Conservation (phyloP, 1,284 basidiomycete species). For the Naganishia albida region DNA sequence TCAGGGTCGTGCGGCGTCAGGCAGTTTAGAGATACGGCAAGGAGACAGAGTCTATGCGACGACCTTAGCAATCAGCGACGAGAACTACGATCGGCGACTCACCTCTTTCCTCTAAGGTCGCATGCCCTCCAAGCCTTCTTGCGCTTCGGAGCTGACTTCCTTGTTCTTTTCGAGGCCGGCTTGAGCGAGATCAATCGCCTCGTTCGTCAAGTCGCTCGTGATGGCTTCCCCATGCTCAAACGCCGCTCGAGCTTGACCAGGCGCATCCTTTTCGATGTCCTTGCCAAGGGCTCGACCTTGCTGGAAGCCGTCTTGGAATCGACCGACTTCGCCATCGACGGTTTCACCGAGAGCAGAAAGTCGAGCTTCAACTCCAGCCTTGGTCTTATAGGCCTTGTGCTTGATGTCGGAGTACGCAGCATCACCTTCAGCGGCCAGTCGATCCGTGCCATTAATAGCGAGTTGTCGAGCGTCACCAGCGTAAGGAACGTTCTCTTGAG, state of each 20-base stretch:
- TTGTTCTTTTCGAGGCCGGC: slow-evolving; percentile 17
- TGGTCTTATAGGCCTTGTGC: slow-evolving; percentile 16
- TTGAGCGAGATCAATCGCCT: slow-evolving; percentile 20
- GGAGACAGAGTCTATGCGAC: no score
- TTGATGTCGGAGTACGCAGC: slow-evolving; percentile 19
- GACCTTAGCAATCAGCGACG: no score
- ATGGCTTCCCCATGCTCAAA: slow-evolving; percentile 10
- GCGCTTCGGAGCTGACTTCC: slow-evolving; percentile 14
- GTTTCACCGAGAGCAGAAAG: slow-evolving; percentile 6
- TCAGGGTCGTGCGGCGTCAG: no score
- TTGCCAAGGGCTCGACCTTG: slow-evolving; percentile 12
- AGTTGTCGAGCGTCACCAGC: slow-evolving; percentile 6
- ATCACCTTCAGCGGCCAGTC: slow-evolving; percentile 2
- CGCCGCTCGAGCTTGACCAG: slow-evolving; percentile 21
- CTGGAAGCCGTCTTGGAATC: slow-evolving; percentile 22
- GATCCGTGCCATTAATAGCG: slow-evolving; percentile 4
- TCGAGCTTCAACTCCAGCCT: slow-evolving; percentile 7
- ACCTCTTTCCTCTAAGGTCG: slow-evolving; percentile 8
- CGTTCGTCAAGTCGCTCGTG: slow-evolving; percentile 20
- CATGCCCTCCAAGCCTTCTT: slow-evolving; percentile 21
- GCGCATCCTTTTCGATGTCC: slow-evolving; percentile 10
- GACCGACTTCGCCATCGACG: slow-evolving; percentile 3
- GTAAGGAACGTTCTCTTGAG: slow-evolving; percentile 21
- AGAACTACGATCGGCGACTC: neutral
- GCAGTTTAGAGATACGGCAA: no score